A percentile compares a stretch with the other conserved stretches of the same genome.
Evolutionary conservation across 768 basidiomycete genomes (phyloP).

Genomic region (Galerina sulciceps): DNA sequence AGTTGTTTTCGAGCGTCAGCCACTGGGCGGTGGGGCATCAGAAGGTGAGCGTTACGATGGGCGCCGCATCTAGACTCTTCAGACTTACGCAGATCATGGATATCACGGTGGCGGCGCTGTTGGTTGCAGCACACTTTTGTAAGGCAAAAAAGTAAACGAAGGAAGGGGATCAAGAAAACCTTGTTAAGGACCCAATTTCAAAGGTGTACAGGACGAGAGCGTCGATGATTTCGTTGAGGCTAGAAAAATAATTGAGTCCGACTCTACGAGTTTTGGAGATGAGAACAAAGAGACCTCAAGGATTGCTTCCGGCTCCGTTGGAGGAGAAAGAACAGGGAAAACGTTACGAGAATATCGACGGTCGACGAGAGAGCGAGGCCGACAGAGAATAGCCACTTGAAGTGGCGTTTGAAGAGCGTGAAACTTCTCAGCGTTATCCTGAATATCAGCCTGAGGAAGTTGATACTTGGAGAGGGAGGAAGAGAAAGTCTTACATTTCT

Average conservation of each 20-base stretch:
- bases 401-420: constrained; percentile 10
- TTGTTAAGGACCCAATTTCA: constrained; percentile 54
- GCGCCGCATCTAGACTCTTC: no score
- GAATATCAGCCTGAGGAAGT: no score
- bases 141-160: neutral
- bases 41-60: neutral
- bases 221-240: constrained; percentile 48
- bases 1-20: constrained; percentile 42
- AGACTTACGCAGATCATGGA: constrained; percentile 45
- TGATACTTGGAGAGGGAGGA: neutral
- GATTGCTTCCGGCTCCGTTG: constrained; percentile 37
- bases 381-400: constrained; percentile 54
- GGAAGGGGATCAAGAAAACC: constrained; percentile 27
- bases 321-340: constrained; percentile 45
- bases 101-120: constrained; percentile 43
- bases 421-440: constrained; percentile 17
- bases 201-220: constrained; percentile 51
- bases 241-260: constrained; percentile 16
- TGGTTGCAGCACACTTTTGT: neutral
- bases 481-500: constrained; percentile 5
- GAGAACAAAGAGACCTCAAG: constrained; percentile 32
- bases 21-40: constrained; percentile 37
- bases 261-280: neutral
- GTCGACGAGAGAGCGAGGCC: constrained; percentile 56
- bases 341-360: constrained; percentile 52